These are phyloP conservation scores for Shiraia sp. DNA, from an alignment of 2,329 filamentous ascomycete genomes.

Conservation along the genomic window DNA sequence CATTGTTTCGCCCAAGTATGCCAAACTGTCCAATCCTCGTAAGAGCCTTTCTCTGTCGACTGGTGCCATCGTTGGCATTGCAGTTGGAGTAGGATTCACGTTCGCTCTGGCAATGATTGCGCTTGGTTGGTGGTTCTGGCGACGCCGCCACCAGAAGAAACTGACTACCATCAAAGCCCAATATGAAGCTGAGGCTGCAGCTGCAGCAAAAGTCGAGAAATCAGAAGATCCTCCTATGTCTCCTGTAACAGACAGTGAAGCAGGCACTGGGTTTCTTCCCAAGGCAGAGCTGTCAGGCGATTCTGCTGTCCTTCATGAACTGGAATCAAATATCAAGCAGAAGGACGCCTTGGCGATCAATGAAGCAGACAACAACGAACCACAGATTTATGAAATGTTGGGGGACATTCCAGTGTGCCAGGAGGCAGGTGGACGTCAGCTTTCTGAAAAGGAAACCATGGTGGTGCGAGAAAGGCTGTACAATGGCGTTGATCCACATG, in stretches of 20 bases:
- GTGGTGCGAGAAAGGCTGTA: conserved; percentile 50
- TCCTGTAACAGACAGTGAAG: conserved; percentile 22
- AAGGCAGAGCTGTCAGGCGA: conserved; percentile 51
- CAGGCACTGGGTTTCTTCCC: conserved; percentile 43
- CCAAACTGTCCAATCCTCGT: conserved; percentile 1
- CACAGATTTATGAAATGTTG: conserved; percentile 54
- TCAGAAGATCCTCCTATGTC: conserved; percentile 29
- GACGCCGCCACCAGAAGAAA: conserved; percentile 26
- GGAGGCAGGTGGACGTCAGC: conserved; percentile 52
- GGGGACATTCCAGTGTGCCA: conserved; percentile 60
- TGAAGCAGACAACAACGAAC: conserved; percentile 44
- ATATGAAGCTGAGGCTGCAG: conserved; percentile 25
- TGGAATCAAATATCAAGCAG: conserved; percentile 19
- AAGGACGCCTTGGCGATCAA: conserved; percentile 17
- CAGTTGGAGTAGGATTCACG: conserved; percentile 44
- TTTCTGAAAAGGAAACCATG: conserved; percentile 55
- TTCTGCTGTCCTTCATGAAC: conserved; percentile 27
- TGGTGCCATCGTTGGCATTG: conserved; percentile 51
- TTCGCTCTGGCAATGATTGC: conserved; percentile 36
- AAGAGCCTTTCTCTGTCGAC: conserved; percentile 19
- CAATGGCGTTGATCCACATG: conserved; percentile 49
- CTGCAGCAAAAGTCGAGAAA: conserved; percentile 18
- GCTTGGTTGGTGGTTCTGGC: conserved; percentile 42
- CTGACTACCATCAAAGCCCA: conserved; percentile 26
- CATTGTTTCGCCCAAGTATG: conserved; percentile 38